phyloP scores from a whole-genome alignment of 495 filamentous ascomycete species.

The Podospora pseudocomata region DNA sequence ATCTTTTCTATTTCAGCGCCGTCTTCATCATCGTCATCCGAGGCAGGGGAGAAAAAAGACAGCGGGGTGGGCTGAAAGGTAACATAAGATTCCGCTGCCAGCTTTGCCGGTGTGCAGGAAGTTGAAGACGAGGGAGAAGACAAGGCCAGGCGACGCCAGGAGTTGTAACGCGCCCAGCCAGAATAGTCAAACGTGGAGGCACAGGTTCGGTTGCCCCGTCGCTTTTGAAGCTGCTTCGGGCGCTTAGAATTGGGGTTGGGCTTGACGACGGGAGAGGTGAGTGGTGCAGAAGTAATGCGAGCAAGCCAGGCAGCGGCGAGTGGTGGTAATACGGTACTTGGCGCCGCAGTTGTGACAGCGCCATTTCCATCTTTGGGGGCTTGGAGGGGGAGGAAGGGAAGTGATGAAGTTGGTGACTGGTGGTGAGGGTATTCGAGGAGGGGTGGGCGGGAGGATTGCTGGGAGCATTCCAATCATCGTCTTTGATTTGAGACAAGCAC shows the following conservation, averaged over 20 bases:
- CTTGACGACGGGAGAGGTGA: neutral
- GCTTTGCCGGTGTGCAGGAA: neutral
- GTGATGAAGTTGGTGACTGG: conserved; percentile 15
- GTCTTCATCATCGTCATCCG: neutral
- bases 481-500: neutral
- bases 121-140: neutral
- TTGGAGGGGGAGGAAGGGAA: conserved; percentile 27
- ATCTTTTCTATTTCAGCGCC: neutral
- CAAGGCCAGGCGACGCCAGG: conserved; percentile 21
- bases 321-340: conserved; percentile 40
- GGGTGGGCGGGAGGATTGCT: neutral
- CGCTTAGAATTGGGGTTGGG: neutral
- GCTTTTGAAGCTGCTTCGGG: neutral
- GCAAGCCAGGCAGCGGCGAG: conserved; percentile 45
- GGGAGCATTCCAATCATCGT: neutral
- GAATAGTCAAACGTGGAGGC: conserved; percentile 41
- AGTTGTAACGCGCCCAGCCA: conserved; percentile 40
- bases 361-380: conserved; percentile 43
- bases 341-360: conserved; percentile 41
- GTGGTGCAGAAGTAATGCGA: conserved; percentile 40
- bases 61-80: neutral
- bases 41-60: neutral
- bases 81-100: neutral
- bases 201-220: conserved; percentile 12
- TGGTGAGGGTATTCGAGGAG: neutral